These are phyloP conservation scores for Coemansia guatemalensis DNA, from an alignment of 192 early-diverging fungal genomes.

Conservation along the genomic window DNA sequence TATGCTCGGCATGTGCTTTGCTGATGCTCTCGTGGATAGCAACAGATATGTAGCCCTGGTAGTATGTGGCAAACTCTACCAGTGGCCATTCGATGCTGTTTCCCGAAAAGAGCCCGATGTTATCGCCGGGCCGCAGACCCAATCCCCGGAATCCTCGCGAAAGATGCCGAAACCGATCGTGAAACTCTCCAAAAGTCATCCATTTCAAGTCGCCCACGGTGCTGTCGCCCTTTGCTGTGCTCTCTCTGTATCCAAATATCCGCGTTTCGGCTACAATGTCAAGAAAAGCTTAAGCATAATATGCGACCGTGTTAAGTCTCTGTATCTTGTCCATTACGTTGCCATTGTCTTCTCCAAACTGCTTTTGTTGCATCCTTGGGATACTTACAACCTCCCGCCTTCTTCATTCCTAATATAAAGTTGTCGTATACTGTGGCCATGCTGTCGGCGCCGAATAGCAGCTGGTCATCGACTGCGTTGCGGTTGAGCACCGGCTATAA, in stretches of 20 bases:
- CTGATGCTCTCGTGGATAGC: slow-evolving; percentile 91
- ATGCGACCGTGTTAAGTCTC: neutral
- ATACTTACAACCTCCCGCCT: slow-evolving; percentile 59
- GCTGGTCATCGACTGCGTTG: slow-evolving; percentile 38
- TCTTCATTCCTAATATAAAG: slow-evolving; percentile 68
- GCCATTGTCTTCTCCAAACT: no score
- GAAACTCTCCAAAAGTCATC: slow-evolving; percentile 64
- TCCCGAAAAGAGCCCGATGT: slow-evolving; percentile 58
- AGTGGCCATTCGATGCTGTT: slow-evolving; percentile 61
- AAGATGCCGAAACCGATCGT: slow-evolving; percentile 46
- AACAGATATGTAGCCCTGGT: slow-evolving; percentile 62
- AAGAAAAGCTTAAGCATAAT: neutral
- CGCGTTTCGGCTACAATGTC: slow-evolving; percentile 25
- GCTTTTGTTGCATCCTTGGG: neutral
- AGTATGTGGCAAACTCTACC: slow-evolving; percentile 49
- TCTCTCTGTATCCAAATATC: slow-evolving; percentile 43
- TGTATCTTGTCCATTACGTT: no score
- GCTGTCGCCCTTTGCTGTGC: slow-evolving; percentile 1
- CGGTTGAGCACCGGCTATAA: slow-evolving; percentile 50
- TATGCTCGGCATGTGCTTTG: slow-evolving; percentile 73
- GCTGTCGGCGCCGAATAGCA: slow-evolving; percentile 58
- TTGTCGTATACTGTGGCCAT: slow-evolving; percentile 73
- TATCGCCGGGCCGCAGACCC: slow-evolving; percentile 45
- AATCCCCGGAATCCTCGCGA: slow-evolving; percentile 45
- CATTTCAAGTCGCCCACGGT: slow-evolving; percentile 49